phyloP scores from a whole-genome alignment of 129 eudicot species.

The Pseudognaphalium luteoalbum region DNA sequence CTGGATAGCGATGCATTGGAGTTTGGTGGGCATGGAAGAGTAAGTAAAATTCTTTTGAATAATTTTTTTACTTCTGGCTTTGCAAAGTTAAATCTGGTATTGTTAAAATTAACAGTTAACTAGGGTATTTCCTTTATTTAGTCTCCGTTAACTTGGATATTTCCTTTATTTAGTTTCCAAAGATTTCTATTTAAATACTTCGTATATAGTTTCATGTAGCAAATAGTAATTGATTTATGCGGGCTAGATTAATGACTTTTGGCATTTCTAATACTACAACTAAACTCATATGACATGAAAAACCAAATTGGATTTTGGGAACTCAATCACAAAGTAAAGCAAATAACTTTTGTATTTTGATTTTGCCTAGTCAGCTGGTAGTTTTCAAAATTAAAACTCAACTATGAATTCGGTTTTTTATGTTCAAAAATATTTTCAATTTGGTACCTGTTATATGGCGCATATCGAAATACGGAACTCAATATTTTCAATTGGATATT shows the following conservation, averaged over 20 bases:
- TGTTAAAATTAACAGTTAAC: neutral
- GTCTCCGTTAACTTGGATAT: neutral
- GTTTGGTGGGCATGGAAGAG: constrained; percentile 97
- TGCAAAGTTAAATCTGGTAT: neutral
- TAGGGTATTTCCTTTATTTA: neutral
- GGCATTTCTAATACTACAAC: neutral
- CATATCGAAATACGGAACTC: too few species aligned
- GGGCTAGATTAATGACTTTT: too few species aligned
- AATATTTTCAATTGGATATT: too few species aligned
- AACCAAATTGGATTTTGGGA: neutral
- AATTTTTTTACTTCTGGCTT: neutral
- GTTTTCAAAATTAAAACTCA: neutral
- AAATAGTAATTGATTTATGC: neutral
- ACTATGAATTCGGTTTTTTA: neutral
- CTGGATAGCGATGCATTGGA: constrained; percentile 93
- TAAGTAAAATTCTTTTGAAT: constrained; percentile 39
- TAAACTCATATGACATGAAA: neutral
- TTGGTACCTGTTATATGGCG: neutral
- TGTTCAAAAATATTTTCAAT: neutral
- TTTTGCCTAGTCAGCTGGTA: neutral
- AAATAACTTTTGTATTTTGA: neutral
- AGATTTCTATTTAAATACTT: neutral
- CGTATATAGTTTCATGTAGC: neutral
- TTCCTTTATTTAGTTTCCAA: neutral
- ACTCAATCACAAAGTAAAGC: neutral